Conservation (phyloP, 2,329 filamentous ascomycete genomes). For the Lasiodiplodia hormozganensis region DNA sequence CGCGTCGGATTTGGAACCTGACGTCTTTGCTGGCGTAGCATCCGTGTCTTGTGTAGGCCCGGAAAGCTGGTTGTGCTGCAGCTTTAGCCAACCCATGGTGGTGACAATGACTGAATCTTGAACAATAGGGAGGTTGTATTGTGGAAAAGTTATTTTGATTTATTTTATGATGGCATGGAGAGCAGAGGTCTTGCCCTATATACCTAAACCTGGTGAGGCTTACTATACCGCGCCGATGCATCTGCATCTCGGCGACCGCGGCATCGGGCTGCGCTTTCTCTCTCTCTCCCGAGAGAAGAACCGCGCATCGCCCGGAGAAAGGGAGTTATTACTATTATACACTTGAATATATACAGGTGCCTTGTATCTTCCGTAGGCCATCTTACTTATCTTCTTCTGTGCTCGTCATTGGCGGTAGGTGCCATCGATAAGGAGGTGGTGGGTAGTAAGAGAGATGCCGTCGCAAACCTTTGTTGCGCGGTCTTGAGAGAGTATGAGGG, state of each 20-base stretch:
- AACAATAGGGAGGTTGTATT: too few species aligned
- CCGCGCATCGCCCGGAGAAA: conserved; percentile 2
- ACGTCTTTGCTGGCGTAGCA: neutral
- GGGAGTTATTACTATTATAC: conserved; percentile 24
- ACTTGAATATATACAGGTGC: conserved; percentile 18
- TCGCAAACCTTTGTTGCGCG: neutral
- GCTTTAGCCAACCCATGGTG: neutral
- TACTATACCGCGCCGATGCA: too few species aligned
- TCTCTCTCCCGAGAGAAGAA: neutral
- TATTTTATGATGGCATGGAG: too few species aligned
- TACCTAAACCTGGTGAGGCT: too few species aligned
- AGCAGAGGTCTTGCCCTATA: too few species aligned
- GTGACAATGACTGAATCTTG: neutral
- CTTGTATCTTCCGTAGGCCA: neutral
- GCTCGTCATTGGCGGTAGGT: neutral
- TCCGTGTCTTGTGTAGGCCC: neutral
- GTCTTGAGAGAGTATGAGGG: neutral
- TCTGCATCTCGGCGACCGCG: too few species aligned
- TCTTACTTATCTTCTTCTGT: neutral
- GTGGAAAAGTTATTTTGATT: too few species aligned
- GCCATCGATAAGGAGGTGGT: neutral
- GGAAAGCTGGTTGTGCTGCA: neutral
- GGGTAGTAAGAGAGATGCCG: conserved; percentile 3
- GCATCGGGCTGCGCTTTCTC: too few species aligned
- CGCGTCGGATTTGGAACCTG: neutral